Conservation (phyloP, 345 rosid species). For the Hibiscus trionum region DNA sequence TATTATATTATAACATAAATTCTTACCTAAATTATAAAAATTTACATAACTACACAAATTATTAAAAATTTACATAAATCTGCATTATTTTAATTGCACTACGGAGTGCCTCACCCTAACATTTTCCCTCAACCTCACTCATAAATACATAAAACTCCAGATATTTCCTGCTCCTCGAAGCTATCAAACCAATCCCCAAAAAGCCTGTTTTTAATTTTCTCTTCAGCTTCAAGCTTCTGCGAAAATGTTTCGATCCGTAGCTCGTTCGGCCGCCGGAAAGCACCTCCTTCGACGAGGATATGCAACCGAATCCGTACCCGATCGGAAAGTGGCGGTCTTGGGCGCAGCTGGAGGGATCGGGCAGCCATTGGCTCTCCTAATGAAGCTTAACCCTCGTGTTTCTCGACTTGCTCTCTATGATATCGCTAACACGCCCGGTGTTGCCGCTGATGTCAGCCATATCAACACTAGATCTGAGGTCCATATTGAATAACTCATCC, state of each 20-base stretch:
- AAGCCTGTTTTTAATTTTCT: background rate
- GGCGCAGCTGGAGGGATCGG: conserved; percentile 88
- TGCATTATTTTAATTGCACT: no score
- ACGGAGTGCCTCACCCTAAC: no score
- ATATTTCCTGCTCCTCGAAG: background rate
- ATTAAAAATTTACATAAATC: no score
- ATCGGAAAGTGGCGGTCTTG: conserved; percentile 63
- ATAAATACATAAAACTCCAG: background rate
- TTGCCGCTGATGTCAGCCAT: conserved; percentile 77
- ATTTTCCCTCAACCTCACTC: no score
- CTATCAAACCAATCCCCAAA: background rate
- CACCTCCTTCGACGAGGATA: conserved; percentile 50
- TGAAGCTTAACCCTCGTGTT: conserved; percentile 82
- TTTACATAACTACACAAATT: no score
- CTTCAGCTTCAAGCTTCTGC: background rate
- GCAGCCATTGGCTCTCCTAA: conserved; percentile 66
- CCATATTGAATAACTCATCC: background rate
- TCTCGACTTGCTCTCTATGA: conserved; percentile 63
- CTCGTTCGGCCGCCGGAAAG: conserved; percentile 28
- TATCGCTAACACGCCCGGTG: conserved; percentile 72
- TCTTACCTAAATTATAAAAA: no score
- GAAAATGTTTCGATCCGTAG: conserved; percentile 47
- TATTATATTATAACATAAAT: no score
- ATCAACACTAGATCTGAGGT: conserved; percentile 76
- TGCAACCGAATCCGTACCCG: conserved; percentile 51